Evolutionary conservation across 306 rosid genomes (phyloP), one percentile per base, ranked within the genome.

Genomic region (Ochetophila trinervis): DNA sequence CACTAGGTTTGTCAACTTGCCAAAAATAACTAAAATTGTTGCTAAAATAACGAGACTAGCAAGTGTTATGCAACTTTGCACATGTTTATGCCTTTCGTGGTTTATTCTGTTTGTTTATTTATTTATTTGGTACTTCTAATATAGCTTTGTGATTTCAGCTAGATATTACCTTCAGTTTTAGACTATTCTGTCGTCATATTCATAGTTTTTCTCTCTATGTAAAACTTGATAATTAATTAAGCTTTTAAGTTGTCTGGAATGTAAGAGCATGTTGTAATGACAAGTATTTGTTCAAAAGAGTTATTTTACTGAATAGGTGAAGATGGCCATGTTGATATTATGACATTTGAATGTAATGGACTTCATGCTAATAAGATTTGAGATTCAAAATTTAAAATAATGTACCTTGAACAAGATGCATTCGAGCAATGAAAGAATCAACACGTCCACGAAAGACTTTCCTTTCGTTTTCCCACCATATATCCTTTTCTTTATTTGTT

Each of bases 361-460:
- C 24, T 60, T 57, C 12, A 62, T 74, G 18, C 58, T 19, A 20
- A 13, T 44, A 42, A 56, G 40, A 72, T 74, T 64, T 64, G 44
- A 68, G 75, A 55, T 15, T 61, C 45, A 62, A 73, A 72, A 5
- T 63, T 14, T 50, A 60, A 76, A 77, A 55, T 42, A 36, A 16
- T 59, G 51, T 84, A 93, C 99, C 99, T 93, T 87, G 99, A 70
- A 93, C 92, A 58, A 93, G 97, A 76, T 93, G 99, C 99, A 90
- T 93, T 58, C 94, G 83, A 14, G 97, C 99, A 79, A 90, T 87
- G 79, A 90, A 90, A 63, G 96, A 93, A 63, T 89, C 88, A 40
- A 79, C 91, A 61, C 99, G 84, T 71, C 97, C 96, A 19, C 60
- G 90, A 61, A 93, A 93, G 68, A 90, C 82, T 62, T 78, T 83